Conservation (phyloP, 768 basidiomycete genomes). For the Russula emetica region DNA sequence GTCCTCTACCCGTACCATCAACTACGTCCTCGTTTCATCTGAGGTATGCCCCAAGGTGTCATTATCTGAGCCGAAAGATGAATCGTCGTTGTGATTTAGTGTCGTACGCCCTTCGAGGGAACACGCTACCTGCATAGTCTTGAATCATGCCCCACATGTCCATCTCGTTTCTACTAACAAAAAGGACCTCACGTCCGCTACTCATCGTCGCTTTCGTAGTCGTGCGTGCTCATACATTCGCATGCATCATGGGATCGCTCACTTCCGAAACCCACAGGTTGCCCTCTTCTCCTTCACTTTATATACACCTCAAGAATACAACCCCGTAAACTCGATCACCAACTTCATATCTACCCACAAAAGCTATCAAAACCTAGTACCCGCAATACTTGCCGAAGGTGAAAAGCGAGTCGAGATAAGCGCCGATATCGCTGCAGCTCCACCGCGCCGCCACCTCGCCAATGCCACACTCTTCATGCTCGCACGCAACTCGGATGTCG, state of each 20-base stretch:
- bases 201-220: neutral
- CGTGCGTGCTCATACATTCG: neutral
- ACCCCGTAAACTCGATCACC: neutral
- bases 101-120: neutral
- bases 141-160: neutral
- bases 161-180: neutral
- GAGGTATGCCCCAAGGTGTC: neutral
- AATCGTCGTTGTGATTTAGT: too few relatives aligned
- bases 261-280: neutral
- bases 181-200: neutral
- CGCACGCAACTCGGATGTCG: conserved; percentile 60
- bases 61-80: neutral
- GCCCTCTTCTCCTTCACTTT: neutral
- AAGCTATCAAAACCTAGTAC: neutral
- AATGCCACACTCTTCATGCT: conserved; percentile 46
- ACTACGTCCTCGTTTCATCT: neutral
- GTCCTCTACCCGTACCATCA: neutral
- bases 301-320: neutral
- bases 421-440: neutral
- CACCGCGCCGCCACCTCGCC: conserved; percentile 16
- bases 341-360: neutral
- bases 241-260: neutral
- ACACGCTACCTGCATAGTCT: neutral
- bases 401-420: neutral
- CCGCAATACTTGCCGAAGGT: neutral